Percentiles rank a stretch among this genome's conserved stretches.
Evolutionary conservation across 2,329 filamentous ascomycete species (phyloP).

Genomic region (Periglandula ipomoeae): DNA sequence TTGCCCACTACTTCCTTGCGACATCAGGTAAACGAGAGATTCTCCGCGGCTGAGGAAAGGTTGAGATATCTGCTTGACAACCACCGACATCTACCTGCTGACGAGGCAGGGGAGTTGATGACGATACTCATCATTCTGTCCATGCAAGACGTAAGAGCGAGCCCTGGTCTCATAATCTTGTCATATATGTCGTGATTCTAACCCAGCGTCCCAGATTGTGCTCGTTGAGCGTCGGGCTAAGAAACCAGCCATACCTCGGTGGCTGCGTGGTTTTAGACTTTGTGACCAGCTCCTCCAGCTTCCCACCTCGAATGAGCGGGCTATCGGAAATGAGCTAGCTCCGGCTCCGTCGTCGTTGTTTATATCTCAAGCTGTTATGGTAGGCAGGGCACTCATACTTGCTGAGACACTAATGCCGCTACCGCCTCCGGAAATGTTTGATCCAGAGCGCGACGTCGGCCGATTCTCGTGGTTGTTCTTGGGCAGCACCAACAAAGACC

Average conservation of each 20-base stretch:
- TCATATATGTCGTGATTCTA: neutral
- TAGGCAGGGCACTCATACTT: constrained; percentile 21
- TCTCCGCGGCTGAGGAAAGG: constrained; percentile 19
- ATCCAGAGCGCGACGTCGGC: constrained; percentile 17
- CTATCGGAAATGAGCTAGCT: neutral
- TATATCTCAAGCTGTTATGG: neutral
- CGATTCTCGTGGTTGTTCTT: constrained; percentile 29
- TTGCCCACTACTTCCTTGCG: constrained; percentile 21
- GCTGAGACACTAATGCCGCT: constrained; percentile 29
- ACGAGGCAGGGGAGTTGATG: constrained; percentile 21
- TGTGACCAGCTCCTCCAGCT: neutral
- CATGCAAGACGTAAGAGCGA: constrained; percentile 26
- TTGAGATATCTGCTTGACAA: constrained; percentile 19
- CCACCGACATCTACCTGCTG: constrained; percentile 11
- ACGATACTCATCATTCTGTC: constrained; percentile 27
- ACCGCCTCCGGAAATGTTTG: constrained; percentile 16
- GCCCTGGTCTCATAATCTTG: neutral
- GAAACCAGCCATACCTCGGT: constrained; percentile 22
- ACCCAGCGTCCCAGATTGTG: constrained; percentile 19
- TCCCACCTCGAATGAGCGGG: neutral
- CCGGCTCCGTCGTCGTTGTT: neutral
- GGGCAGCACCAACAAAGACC: constrained; percentile 19
- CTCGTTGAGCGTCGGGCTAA: constrained; percentile 26
- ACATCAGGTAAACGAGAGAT: constrained; percentile 22
- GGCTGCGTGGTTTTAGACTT: constrained; percentile 24